These are phyloP conservation scores for Cetraspora pellucida DNA, from an alignment of 192 early-diverging fungal species.

Conservation along the genomic window DNA sequence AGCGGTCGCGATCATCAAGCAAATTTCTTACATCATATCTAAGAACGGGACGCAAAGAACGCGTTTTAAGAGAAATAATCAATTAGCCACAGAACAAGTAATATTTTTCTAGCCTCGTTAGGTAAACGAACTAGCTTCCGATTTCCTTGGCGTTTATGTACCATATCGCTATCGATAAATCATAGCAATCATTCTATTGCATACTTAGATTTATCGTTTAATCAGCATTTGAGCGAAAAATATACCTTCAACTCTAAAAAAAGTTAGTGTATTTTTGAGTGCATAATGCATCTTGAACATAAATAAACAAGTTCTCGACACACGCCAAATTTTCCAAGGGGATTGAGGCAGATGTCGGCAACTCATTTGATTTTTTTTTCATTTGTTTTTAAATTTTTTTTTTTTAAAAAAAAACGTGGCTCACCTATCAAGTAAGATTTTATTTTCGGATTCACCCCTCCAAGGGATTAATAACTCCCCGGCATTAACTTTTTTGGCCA, in stretches of 20 bases:
- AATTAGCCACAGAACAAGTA: neutral
- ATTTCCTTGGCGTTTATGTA: too few relatives aligned
- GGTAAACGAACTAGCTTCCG: too few relatives aligned
- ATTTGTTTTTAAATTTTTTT: neutral
- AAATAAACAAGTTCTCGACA: too few relatives aligned
- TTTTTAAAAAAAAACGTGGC: neutral
- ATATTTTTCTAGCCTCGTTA: neutral
- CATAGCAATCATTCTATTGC: neutral
- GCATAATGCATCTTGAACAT: neutral
- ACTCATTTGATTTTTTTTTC: neutral
- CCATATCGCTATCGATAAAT: too few relatives aligned
- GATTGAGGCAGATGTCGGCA: neutral
- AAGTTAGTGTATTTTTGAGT: conserved; percentile 3
- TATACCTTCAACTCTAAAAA: conserved; percentile 23
- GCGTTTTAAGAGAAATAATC: neutral
- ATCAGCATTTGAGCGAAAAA: conserved; percentile 6
- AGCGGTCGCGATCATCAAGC: conserved; percentile 47
- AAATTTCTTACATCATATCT: conserved; percentile 71
- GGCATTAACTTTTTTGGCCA: conserved; percentile 42
- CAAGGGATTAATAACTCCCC: conserved; percentile 49
- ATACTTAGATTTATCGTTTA: neutral
- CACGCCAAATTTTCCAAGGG: too few relatives aligned
- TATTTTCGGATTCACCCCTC: conserved; percentile 41
- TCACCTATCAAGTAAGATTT: conserved; percentile 52
- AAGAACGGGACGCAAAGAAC: neutral